Percentiles rank a stretch among this genome's conserved stretches.
These are phyloP conservation scores for Chenopodium formosanum DNA, from an alignment of 148 eudicot genomes.

Conservation along the genomic window DNA sequence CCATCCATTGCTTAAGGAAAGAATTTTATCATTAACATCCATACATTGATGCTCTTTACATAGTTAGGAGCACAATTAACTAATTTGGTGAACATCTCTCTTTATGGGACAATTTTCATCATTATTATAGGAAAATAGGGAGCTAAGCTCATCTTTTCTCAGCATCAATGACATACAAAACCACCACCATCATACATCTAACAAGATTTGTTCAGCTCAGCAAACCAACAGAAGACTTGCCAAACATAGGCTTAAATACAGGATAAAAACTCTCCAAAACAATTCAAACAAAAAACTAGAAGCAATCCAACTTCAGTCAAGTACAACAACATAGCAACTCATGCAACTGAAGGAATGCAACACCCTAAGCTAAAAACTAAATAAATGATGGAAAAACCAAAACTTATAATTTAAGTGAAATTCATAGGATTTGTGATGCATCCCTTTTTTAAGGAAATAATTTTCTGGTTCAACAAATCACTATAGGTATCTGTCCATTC, in stretches of 20 bases:
- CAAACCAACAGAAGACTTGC: background rate
- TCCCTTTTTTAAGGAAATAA: no score
- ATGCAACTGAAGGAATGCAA: background rate
- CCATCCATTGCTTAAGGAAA: no score
- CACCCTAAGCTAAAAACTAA: background rate
- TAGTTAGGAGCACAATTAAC: background rate
- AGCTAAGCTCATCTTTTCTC: no score
- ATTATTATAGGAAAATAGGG: no score
- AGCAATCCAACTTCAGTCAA: background rate
- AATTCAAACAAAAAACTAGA: background rate
- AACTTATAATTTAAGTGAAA: background rate
- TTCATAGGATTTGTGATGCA: background rate
- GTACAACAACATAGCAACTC: background rate
- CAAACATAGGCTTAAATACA: background rate
- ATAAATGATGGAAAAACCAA: background rate
- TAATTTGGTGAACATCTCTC: background rate
- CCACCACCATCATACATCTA: background rate
- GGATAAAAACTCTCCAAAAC: background rate
- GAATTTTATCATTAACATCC: no score
- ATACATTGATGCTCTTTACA: no score
- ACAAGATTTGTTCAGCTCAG: background rate
- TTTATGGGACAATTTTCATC: background rate
- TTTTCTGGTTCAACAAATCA: background rate
- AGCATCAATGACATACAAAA: background rate
- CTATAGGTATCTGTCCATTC: background rate